Evolutionary conservation across 306 rosid genomes (phyloP).

Genomic region (Geum urbanum): DNA sequence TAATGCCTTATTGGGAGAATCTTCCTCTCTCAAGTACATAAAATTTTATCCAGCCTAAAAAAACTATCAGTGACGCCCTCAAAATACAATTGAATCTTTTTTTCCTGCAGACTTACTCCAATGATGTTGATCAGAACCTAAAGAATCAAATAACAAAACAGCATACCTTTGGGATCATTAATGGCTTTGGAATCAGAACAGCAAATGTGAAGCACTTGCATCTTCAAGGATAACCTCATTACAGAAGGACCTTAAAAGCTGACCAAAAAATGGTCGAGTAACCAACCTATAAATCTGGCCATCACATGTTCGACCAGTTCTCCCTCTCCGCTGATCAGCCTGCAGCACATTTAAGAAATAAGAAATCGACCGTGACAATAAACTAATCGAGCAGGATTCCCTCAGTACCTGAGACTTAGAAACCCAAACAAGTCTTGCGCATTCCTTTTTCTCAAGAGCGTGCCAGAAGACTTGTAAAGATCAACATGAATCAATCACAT

Average conservation of each 20-base stretch:
- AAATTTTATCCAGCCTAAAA: not conserved
- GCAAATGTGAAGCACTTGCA: conserved; percentile 70
- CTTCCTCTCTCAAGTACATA: not conserved
- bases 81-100: too few species aligned
- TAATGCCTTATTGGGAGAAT: not conserved
- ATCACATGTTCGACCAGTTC: conserved; percentile 97
- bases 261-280: conserved; percentile 53
- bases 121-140: not conserved
- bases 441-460: conserved; percentile 45
- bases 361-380: conserved; percentile 15
- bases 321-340: conserved; percentile 88
- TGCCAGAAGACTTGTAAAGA: conserved; percentile 85
- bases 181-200: conserved; percentile 77
- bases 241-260: conserved; percentile 56
- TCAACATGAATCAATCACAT: conserved; percentile 83
- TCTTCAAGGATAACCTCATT: conserved; percentile 69
- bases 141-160: not conserved
- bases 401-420: conserved; percentile 79
- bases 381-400: conserved; percentile 6
- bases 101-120: not conserved
- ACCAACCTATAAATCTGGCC: conserved; percentile 80
- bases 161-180: conserved; percentile 71
- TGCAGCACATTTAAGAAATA: conserved; percentile 32
- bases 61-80: not conserved
- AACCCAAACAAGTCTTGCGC: conserved; percentile 71